Percentiles rank a stretch among this genome's conserved stretches.
phyloP scores from a whole-genome alignment of 306 rosid genomes.

The Ceratonia siliqua region DNA sequence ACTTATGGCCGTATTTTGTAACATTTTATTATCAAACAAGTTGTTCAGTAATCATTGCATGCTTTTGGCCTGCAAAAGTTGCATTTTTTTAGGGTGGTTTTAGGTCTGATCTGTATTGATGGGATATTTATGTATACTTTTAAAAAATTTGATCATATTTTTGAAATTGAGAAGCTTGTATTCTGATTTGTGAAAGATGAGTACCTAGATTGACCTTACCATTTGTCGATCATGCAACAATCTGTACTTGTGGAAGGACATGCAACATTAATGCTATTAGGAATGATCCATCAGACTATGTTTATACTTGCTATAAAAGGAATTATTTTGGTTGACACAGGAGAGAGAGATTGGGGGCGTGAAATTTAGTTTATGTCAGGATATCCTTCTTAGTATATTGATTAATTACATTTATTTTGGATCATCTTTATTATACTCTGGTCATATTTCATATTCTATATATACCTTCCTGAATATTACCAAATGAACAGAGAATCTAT shows the following conservation, averaged over 20 bases:
- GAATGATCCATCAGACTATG: not conserved
- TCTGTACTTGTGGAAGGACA: not conserved
- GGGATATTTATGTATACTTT: not conserved
- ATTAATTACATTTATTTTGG: not conserved
- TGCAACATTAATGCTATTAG: not conserved
- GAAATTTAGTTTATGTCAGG: not conserved
- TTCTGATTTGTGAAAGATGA: constrained; percentile 21
- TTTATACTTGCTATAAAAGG: not conserved
- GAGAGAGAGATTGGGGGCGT: not conserved
- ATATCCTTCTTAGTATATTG: not conserved
- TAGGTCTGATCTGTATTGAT: not conserved
- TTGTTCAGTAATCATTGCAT: not conserved
- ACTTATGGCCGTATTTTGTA: constrained; percentile 13
- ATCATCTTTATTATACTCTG: not conserved
- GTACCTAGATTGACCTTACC: constrained; percentile 29
- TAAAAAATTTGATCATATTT: not conserved
- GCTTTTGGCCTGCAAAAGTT: constrained; percentile 15
- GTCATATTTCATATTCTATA: not conserved
- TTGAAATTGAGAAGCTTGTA: constrained; percentile 7
- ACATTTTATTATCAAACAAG: constrained; percentile 1
- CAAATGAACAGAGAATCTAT: not conserved
- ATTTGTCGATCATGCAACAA: not conserved
- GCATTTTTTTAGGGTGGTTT: not conserved
- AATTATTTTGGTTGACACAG: not conserved
- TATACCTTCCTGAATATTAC: not conserved